A percentile compares a stretch with the other conserved stretches of the same genome.
Evolutionary conservation across 495 filamentous ascomycete species (phyloP).

Genomic region (Melanomma pulvis-pyrius): DNA sequence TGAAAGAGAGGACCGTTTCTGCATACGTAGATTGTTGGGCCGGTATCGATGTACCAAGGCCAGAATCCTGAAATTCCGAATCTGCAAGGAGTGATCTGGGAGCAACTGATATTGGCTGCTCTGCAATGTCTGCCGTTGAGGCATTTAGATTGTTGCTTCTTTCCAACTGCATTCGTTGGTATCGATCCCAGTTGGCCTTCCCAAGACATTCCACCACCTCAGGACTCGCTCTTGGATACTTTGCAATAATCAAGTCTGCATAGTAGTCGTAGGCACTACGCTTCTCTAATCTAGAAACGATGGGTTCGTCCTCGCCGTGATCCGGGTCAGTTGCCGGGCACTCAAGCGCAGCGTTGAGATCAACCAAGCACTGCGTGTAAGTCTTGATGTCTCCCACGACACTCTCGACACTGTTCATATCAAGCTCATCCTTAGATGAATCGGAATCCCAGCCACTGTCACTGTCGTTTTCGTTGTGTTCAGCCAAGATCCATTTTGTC

Average conservation of each 20-base stretch:
- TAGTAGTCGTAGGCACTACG: constrained; percentile 14
- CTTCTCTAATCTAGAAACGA: not conserved
- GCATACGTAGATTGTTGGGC: constrained; percentile 6
- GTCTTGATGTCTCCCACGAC: constrained; percentile 13
- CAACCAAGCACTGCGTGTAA: constrained; percentile 23
- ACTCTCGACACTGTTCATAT: not conserved
- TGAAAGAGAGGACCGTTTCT: constrained; percentile 17
- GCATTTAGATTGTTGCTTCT: not conserved
- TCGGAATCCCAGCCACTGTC: constrained; percentile 6
- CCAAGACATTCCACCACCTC: constrained; percentile 16
- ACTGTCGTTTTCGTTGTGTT: not conserved
- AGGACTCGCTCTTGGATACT: constrained; percentile 20
- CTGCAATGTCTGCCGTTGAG: not conserved
- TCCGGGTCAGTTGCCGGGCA: constrained; percentile 19
- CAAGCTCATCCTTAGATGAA: constrained; percentile 2
- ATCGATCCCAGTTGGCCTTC: constrained; percentile 33
- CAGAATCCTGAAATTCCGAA: constrained; percentile 32
- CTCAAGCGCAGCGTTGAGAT: constrained; percentile 21
- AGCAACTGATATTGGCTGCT: not conserved
- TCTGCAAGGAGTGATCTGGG: constrained; percentile 17
- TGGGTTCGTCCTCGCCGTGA: not conserved
- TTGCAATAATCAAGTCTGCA: constrained; percentile 18
- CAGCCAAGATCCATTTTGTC: constrained; percentile 9
- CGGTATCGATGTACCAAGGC: constrained; percentile 28
- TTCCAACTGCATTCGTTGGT: constrained; percentile 18